These are phyloP conservation scores for Calonectria hongkongensis DNA, from an alignment of 2,329 filamentous ascomycete genomes.

Conservation along the genomic window DNA sequence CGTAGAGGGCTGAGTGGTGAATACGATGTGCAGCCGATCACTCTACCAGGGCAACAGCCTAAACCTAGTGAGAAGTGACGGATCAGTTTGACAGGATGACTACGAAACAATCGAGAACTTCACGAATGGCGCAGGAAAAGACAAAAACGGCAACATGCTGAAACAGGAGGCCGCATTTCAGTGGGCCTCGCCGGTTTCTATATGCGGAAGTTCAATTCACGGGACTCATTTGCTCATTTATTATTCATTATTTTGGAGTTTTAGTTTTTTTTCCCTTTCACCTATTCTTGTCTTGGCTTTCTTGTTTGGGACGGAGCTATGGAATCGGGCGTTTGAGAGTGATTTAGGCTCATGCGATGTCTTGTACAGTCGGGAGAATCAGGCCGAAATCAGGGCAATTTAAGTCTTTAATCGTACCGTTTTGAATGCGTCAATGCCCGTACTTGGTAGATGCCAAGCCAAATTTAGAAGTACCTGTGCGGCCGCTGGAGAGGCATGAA, in stretches of 20 bases:
- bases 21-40: background rate
- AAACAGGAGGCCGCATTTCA: conserved; percentile 1
- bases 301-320: background rate
- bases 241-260: background rate
- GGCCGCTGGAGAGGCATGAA: background rate
- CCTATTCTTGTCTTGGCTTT: background rate
- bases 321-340: conserved; percentile 11
- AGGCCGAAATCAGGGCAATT: conserved; percentile 8
- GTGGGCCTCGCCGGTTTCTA: background rate
- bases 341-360: conserved; percentile 7
- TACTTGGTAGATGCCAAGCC: background rate
- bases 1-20: conserved; percentile 1
- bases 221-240: background rate
- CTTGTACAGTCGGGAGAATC: background rate
- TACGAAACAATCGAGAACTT: conserved; percentile 4
- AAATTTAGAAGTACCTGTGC: conserved; percentile 13
- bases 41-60: background rate
- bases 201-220: conserved; percentile 1
- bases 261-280: background rate
- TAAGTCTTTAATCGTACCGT: conserved; percentile 16
- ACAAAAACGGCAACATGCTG: conserved; percentile 11
- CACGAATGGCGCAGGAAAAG: background rate
- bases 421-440: conserved; percentile 14
- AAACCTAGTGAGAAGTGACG: background rate
- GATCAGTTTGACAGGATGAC: conserved; percentile 9